Base-by-base conservation (phyloP, 2,329 filamentous ascomycete genomes). In the Ceratocystis cubensis region DNA sequence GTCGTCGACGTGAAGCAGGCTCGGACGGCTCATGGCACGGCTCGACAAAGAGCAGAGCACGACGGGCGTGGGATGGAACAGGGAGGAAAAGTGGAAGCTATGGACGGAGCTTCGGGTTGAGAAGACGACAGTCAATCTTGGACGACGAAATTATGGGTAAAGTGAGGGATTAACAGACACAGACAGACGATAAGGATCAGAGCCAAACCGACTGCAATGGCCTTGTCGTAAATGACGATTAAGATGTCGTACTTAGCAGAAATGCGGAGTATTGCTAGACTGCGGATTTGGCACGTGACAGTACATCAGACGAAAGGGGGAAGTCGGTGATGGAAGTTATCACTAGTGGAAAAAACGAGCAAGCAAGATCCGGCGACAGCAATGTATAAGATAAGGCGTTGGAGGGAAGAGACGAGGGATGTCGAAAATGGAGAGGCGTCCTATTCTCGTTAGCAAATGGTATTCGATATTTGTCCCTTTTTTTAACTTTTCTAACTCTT, bases 1-100 rank as follows among this genome's bases (percentile, higher is more conserved):
- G 65, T 65, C 65, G 59, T 59, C 48, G 45, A 64, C 50, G 61
- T 65, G 46, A 63, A 57, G 44, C 22, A 65, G 25, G 50, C 44
- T 65, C 8, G 56, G 59, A 20, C 62, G 64, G 56, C 50, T 64
- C 67, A 65, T 66, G 59, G 61, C 63, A 56, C 48, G 28, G 48
- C 48, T 3, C 48, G 48, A 22, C 48, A 22, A 20, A 20, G 48
- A 50, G 56, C 28, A 45, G 25, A 57, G 33, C 25, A 44, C 22
- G 28, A 8, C 5, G 50, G 50, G 25, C 50, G 63, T 20, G 8
- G 33, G n/a, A 5, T 5, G 8, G 7, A 28, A 30, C 17, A 6
- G 63, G 33, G 33, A 25, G 13, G 63, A 15, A 41, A 41, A 41
- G 37, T 5, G 37, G 37, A 41, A 41, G 37, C 10, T 13, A 15